phyloP scores from a whole-genome alignment of 2,329 filamentous ascomycete genomes.

The Stemphylium lycopersici region DNA sequence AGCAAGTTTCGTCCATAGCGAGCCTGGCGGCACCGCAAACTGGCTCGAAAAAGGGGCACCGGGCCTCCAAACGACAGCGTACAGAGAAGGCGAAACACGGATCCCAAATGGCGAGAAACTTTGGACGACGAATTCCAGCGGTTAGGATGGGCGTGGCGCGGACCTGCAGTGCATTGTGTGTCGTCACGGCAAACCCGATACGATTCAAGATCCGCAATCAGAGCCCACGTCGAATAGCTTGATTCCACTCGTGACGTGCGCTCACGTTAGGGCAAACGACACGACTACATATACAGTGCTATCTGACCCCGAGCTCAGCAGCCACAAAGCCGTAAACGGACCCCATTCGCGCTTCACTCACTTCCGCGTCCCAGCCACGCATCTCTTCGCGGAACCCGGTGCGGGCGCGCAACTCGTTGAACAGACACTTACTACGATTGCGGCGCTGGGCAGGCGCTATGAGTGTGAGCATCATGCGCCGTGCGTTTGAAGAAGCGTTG shows the following conservation, averaged over 20 bases:
- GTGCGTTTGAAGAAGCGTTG: slow-evolving; percentile 60
- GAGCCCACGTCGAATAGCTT: slow-evolving; percentile 51
- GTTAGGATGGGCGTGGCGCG: slow-evolving; percentile 61
- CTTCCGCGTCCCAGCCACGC: slow-evolving; percentile 55
- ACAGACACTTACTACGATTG: slow-evolving; percentile 53
- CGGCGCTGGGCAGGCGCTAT: slow-evolving; percentile 61
- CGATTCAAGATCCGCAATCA: slow-evolving; percentile 15
- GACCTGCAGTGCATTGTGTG: slow-evolving; percentile 61
- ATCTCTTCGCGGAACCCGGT: slow-evolving; percentile 56
- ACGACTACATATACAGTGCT: slow-evolving; percentile 54
- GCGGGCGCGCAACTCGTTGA: slow-evolving; percentile 53
- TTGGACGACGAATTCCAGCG: slow-evolving; percentile 62
- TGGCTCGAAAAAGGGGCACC: slow-evolving; percentile 57
- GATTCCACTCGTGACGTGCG: slow-evolving; percentile 58
- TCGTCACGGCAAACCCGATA: slow-evolving; percentile 41
- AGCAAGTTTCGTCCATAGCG: slow-evolving; percentile 59
- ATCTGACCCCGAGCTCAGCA: slow-evolving; percentile 53
- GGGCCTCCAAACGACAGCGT: slow-evolving; percentile 59
- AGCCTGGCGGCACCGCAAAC: slow-evolving; percentile 61
- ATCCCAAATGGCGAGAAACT: slow-evolving; percentile 63
- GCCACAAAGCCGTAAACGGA: slow-evolving; percentile 57
- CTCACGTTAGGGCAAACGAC: slow-evolving; percentile 55
- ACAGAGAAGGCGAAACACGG: slow-evolving; percentile 58
- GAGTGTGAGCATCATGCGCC: slow-evolving; percentile 60
- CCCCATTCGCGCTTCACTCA: slow-evolving; percentile 58